These are phyloP conservation scores for Solanum appendiculatum DNA, from an alignment of 257 asterid species.

Conservation along the genomic window DNA sequence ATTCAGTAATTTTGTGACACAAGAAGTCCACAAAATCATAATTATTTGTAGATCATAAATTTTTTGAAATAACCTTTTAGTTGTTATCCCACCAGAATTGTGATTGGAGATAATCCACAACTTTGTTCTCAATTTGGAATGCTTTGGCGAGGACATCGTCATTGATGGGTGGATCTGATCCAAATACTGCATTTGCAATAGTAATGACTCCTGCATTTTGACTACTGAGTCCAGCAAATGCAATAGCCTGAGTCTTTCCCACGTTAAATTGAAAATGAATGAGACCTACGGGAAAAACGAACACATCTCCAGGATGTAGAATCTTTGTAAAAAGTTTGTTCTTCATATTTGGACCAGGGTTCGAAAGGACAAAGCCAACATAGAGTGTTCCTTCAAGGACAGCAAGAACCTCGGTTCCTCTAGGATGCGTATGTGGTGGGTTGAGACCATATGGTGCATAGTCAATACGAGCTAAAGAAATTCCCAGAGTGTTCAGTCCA, in stretches of 20 bases:
- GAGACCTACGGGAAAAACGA: background rate
- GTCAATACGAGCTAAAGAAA: background rate
- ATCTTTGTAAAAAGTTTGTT: background rate
- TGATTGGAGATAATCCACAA: background rate
- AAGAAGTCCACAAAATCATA: background rate
- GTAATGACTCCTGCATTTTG: background rate
- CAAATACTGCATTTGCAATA: background rate
- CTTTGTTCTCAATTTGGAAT: background rate
- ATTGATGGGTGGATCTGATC: background rate
- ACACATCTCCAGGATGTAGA: background rate
- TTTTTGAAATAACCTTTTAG: background rate
- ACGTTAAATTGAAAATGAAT: background rate
- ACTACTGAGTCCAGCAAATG: background rate
- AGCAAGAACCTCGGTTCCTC: background rate
- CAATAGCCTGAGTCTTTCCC: background rate
- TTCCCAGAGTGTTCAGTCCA: background rate
- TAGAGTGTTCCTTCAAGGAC: background rate
- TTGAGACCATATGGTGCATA: background rate
- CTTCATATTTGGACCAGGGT: background rate
- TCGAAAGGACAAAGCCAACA: background rate
- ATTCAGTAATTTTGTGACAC: background rate
- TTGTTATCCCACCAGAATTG: slow-evolving; percentile 1
- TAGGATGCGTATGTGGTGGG: background rate
- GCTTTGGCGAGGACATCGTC: background rate
- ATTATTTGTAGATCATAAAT: background rate